Evolutionary conservation across 1,284 basidiomycete species (phyloP), one percentile per base, ranked within the genome.

Genomic region (Tilletiaria anomala): DNA sequence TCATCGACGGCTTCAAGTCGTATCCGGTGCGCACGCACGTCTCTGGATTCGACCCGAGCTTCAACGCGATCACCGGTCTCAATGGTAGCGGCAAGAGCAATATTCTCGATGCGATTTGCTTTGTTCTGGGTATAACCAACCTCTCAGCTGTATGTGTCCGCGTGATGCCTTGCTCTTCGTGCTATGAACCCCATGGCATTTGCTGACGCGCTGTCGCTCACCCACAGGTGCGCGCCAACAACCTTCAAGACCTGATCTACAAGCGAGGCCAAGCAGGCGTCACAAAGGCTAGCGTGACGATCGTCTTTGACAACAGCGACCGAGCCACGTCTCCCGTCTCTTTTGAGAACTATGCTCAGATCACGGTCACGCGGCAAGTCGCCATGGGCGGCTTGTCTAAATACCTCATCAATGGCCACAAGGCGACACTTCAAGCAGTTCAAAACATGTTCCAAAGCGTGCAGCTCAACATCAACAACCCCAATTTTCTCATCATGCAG

Each of bases 401-500:
- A 61, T 97, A 94, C 69, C 78, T 99, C 10, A 72, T 97, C 43
- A 97, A 96, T 61, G 93, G 93, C 0, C 93, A 96, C 73, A 93
- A 91, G 64, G 76, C 87, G 2, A 80, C 81, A 5, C 86, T 94
- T 53, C 79, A 86, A 49, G 75, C 75, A 0, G 78, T 99, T 2
- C 91, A 94, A 60, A 85, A 81, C 37, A 75, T 97, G 31, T 97
- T 99, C 64, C 93, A 97, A 68, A 83, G 84, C 29, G 88, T 97
- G 0, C 89, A 96, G 69, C 78, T 99, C 57, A 97, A 97, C 69
- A 97, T 99, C 75, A 99, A 97, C 72, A 97, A 96, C 68, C 93
- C 93, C 35, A 97, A 97, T 67, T 97, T 97, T 71, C 75, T 99
- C 48, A 97, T 97, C 69, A 97, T 97, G 89, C 93, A 99, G 70